Percentiles rank a stretch among this genome's conserved stretches.
Conservation (phyloP, 257 asterid genomes). For the Knoxia roxburghii region DNA sequence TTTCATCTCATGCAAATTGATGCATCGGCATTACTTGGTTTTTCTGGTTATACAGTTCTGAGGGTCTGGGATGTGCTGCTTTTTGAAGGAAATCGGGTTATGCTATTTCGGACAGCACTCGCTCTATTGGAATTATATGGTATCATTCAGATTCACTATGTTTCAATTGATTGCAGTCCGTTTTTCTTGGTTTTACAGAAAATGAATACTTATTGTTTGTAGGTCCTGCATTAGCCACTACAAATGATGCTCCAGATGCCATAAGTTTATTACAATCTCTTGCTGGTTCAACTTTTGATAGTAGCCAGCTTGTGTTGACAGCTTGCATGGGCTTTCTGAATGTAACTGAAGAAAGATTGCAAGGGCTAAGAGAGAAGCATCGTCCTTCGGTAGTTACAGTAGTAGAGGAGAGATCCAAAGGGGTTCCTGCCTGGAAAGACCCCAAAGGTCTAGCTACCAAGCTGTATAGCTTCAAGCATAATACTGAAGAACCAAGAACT, state of each 20-base stretch:
- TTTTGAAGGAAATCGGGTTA: conserved; percentile 92
- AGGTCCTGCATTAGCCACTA: conserved; percentile 87
- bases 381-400: conserved; percentile 62
- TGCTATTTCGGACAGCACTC: conserved; percentile 90
- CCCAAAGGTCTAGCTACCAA: conserved; percentile 76
- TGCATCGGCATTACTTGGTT: conserved; percentile 10
- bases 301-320: conserved; percentile 94
- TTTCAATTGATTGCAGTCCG: background rate
- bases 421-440: conserved; percentile 46
- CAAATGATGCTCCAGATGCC: conserved; percentile 90
- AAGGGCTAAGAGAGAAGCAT: conserved; percentile 63
- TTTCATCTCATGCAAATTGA: background rate
- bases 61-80: conserved; percentile 96
- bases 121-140: conserved; percentile 94
- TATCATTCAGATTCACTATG: conserved; percentile 20
- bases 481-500: conserved; percentile 41
- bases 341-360: conserved; percentile 60
- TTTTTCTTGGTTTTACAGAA: background rate
- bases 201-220: conserved; percentile 14
- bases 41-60: conserved; percentile 49
- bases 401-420: conserved; percentile 62
- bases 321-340: conserved; percentile 86
- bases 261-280: conserved; percentile 72
- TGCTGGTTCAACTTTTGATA: conserved; percentile 79
- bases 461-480: conserved; percentile 82